Evolutionary conservation across 768 basidiomycete species (phyloP).

Genomic region (Symmetrospora coprosmae): DNA sequence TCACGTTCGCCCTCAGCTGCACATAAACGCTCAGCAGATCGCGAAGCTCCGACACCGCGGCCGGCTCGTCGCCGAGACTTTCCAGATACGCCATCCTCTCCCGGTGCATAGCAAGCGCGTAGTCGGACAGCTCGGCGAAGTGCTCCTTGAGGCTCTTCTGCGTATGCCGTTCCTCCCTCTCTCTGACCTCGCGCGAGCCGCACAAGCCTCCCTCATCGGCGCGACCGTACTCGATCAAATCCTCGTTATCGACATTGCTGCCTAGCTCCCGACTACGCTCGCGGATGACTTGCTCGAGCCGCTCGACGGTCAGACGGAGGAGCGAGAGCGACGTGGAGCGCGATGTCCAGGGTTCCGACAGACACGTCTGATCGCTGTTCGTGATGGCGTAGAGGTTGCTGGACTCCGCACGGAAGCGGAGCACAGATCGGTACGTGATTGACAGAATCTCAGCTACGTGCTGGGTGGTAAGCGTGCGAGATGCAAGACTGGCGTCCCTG

Average conservation of each 20-base stretch:
- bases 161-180: constrained; percentile 23
- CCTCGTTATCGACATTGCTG: constrained; percentile 32
- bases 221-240: constrained; percentile 2
- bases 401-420: constrained; percentile 61
- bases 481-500: constrained; percentile 40
- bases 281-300: constrained; percentile 35
- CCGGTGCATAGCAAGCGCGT: constrained; percentile 26
- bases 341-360: constrained; percentile 64
- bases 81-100: constrained; percentile 28
- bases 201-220: background rate
- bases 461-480: too few relatives aligned
- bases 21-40: constrained; percentile 55
- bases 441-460: too few relatives aligned
- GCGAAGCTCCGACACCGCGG: constrained; percentile 45
- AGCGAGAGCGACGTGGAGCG: constrained; percentile 53
- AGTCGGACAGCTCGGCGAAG: constrained; percentile 37
- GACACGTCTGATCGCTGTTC: constrained; percentile 43
- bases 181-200: background rate
- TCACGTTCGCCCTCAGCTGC: constrained; percentile 56
- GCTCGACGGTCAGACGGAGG: constrained; percentile 56
- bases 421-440: constrained; percentile 50
- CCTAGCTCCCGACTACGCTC: constrained; percentile 37
- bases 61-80: constrained; percentile 36
- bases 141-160: constrained; percentile 36
- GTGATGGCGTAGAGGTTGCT: constrained; percentile 62